Evolutionary conservation across 305 asterid genomes (phyloP), one percentile per base, ranked within the genome.

Genomic region (Galium porrigens): DNA sequence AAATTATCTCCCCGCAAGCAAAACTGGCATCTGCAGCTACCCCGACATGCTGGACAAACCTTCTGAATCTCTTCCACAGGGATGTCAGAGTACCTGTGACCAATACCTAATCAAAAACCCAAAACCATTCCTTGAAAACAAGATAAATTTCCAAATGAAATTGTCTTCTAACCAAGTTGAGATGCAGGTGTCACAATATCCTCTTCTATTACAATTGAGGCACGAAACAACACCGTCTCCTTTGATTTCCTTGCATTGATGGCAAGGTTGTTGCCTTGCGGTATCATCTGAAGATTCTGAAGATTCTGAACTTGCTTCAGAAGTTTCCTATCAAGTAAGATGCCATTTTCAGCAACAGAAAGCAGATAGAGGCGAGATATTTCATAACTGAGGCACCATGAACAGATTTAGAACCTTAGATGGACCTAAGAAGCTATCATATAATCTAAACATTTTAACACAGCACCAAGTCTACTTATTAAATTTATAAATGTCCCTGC

Each of bases 21-120:
- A 69, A 84, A 80, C 74, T 85, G 82, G 84, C 99, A 92, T 79
- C 85, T 83, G 81, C 99, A 92, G 67, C 79, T 83, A 72, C 97
- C 94, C 33, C 94, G 97, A 73, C 99, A 92, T 41, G 95, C 97
- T 59, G 99, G 99, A 79, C 99, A 92, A 74, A 70, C 80, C 75
- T 81, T 85, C 77, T 79, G 87, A 58, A 92, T 83, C 72, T 92
- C 97, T 78, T 84, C 84, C 61, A 71, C 63, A n/a, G 90, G 76
- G 72, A 83, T 80, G 79, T 83, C 86, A 34, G 96, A 72, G 74
- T 89, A 92, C 94, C 97, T 92, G 82, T 78, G 54, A 82, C 61
- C 64, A 73, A 70, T 68, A 61, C 64, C 71, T 66, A 55, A 55
- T 69, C 59, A 63, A 69, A 73, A 75, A 67, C 66, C 62, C 52